Evolutionary conservation across 2,329 filamentous ascomycete species (phyloP).

Genomic region (Fusarium foetens): DNA sequence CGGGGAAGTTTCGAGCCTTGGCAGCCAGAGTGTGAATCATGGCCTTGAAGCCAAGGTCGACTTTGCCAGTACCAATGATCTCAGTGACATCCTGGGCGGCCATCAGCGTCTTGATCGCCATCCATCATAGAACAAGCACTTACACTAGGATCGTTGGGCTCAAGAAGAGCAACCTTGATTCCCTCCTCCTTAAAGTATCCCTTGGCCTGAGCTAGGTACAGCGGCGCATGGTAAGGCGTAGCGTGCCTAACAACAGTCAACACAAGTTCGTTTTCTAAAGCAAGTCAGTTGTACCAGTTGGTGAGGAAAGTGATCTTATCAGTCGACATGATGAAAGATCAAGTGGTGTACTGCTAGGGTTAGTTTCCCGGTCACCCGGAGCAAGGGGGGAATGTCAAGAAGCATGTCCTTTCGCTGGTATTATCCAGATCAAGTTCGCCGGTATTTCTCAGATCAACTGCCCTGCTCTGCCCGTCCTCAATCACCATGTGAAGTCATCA

Average conservation of each 20-base stretch:
- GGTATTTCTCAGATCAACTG: constrained; percentile 77
- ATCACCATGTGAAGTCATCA: background rate
- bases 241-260: constrained; percentile 70
- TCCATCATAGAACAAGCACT: constrained; percentile 8
- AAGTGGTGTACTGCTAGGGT: constrained; percentile 58
- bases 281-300: constrained; percentile 71
- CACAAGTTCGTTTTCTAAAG: constrained; percentile 19
- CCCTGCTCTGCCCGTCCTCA: constrained; percentile 39
- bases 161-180: constrained; percentile 79
- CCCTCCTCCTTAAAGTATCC: constrained; percentile 80
- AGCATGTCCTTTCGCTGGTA: constrained; percentile 90
- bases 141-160: constrained; percentile 82
- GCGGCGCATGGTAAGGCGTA: constrained; percentile 81
- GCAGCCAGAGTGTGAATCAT: constrained; percentile 86
- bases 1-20: constrained; percentile 79
- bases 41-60: constrained; percentile 83
- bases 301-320: constrained; percentile 88
- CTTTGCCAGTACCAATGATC: constrained; percentile 80
- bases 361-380: constrained; percentile 54
- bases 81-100: constrained; percentile 75
- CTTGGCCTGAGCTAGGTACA: constrained; percentile 80
- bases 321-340: constrained; percentile 73
- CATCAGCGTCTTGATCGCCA: background rate
- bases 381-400: constrained; percentile 59
- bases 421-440: constrained; percentile 88